Evolutionary conservation across 192 early-diverging fungal genomes (phyloP), one percentile per base, ranked within the genome.

Genomic region (Spinellus fusiger): DNA sequence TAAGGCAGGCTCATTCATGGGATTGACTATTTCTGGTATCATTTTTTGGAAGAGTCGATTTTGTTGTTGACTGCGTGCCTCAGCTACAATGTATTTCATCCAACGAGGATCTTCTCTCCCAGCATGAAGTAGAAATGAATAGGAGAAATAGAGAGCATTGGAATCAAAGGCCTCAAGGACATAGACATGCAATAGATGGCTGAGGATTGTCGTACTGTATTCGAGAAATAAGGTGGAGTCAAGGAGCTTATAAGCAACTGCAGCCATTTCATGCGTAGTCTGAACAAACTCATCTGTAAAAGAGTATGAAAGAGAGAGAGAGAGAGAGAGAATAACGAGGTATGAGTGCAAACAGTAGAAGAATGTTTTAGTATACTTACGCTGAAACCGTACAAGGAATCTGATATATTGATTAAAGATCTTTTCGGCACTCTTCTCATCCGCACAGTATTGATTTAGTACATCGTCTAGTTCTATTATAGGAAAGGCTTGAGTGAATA

Each of bases 211-310:
- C 12, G 65, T 62, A 26, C 62, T 68, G 53, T 68, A 69, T 32
- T 66, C 72, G 15, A 63, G 57, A 55, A 74, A 84, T 29, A 76
- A 48, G 22, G 70, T 59, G 15, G 82, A 79, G 56, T 81, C 79
- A 20, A 84, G 51, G 22, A 84, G 59, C n/a, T 75, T 73, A 53
- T 81, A 84, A 16, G 71, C 73, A 18, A 74, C 73, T 29, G 65
- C 35, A 1, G 63, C 70, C n/a, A 81, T 37, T 35, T 84, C 75
- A 29, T 52, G 54, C 8, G 60, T 61, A 2, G 56, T 56, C 33
- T 74, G 68, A 32, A 81, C 27, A 49, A 74, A 84, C 23, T 81
- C 74, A 27, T 79, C 82, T 84, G 48, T 3, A 26, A 46, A 54
- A 26, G 15, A 13, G 22, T 2, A 7, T 47, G 18, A 12, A 57